Evolutionary conservation across 192 early-diverging fungal genomes (phyloP).

Genomic region (Chytriomyces sp.): DNA sequence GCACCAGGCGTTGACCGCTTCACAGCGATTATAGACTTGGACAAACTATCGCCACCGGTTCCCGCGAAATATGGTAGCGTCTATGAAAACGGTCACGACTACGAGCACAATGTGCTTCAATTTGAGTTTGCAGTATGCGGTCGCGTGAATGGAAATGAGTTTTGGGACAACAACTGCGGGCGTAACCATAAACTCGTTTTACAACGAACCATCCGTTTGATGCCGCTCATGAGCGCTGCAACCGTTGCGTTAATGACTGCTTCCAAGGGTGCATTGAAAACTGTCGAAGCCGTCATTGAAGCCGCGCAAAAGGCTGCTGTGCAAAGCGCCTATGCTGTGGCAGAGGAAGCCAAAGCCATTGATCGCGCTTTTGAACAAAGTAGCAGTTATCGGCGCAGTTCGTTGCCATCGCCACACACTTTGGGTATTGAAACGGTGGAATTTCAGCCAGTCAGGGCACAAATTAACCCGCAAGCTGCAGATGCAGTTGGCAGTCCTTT

Average conservation of each 20-base stretch:
- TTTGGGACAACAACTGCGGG: constrained; percentile 95
- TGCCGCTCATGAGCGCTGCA: constrained; percentile 19
- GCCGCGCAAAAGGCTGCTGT: constrained; percentile 14
- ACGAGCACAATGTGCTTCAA: background rate
- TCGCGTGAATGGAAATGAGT: constrained; percentile 69
- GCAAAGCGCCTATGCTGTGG: background rate
- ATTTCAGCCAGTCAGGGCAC: no score
- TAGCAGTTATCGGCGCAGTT: background rate
- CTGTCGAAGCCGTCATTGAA: constrained; percentile 11
- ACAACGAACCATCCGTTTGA: background rate
- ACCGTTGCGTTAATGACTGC: constrained; percentile 20
- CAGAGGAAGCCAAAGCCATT: constrained; percentile 12
- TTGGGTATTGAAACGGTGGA: no score
- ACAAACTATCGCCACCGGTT: constrained; percentile 7
- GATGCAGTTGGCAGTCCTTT: no score
- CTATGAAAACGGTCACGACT: constrained; percentile 11
- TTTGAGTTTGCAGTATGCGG: constrained; percentile 60
- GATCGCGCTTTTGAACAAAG: background rate
- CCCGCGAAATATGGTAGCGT: constrained; percentile 4
- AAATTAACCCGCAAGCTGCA: no score
- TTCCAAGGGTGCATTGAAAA: background rate
- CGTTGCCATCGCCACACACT: no score
- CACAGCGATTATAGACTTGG: constrained; percentile 67
- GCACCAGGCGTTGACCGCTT: constrained; percentile 73
- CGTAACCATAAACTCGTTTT: constrained; percentile 57